Conservation (phyloP, 2,329 filamentous ascomycete species). For the Alternaria solani region DNA sequence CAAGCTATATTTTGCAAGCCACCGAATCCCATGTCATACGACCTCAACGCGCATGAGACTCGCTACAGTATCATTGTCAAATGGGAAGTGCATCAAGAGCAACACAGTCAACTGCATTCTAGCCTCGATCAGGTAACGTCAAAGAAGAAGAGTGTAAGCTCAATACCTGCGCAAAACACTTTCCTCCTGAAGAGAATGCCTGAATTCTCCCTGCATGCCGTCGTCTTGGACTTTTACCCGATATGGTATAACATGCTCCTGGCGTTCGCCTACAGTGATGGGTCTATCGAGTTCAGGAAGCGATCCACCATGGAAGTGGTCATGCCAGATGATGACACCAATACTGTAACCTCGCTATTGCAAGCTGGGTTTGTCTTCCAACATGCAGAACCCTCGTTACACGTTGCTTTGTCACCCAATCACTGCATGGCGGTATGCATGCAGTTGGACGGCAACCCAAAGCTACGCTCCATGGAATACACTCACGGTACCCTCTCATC, state of each 20-base stretch:
- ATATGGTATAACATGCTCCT: constrained; percentile 76
- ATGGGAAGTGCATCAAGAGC: constrained; percentile 77
- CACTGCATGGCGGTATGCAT: constrained; percentile 57
- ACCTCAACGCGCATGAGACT: constrained; percentile 67
- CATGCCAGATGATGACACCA: constrained; percentile 68
- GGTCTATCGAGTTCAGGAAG: constrained; percentile 81
- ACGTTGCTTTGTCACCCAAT: constrained; percentile 59
- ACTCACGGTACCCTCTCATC: constrained; percentile 42
- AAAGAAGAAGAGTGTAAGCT: constrained; percentile 65
- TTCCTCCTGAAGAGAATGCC: constrained; percentile 64
- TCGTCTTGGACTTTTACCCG: constrained; percentile 72
- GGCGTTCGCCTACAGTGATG: constrained; percentile 79
- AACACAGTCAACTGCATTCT: constrained; percentile 70
- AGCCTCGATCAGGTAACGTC: constrained; percentile 79
- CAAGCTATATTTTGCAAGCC: constrained; percentile 75
- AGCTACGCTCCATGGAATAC: constrained; percentile 54
- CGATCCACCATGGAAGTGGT: constrained; percentile 75
- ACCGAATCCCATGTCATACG: constrained; percentile 48
- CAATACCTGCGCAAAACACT: constrained; percentile 40
- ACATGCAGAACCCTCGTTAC: constrained; percentile 65
- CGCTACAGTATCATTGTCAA: constrained; percentile 78
- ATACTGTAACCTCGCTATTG: constrained; percentile 72
- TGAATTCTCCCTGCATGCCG: constrained; percentile 73
- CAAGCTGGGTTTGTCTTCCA: constrained; percentile 81
- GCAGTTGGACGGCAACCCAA: constrained; percentile 54